Conservation (phyloP, 2,329 filamentous ascomycete species). For the Spiromastix sp. region DNA sequence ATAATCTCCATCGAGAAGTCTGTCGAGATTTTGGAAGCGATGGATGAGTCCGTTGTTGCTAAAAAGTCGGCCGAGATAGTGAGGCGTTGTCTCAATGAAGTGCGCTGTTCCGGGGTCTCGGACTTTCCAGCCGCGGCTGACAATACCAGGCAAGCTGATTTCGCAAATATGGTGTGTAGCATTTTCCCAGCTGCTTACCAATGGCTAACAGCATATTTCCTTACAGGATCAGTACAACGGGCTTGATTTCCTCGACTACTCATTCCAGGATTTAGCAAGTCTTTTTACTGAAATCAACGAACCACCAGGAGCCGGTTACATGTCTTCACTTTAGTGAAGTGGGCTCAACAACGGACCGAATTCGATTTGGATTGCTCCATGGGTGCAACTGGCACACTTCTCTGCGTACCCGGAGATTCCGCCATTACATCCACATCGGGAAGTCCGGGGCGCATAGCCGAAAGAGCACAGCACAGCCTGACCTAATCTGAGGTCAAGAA, state of each 20-base stretch:
- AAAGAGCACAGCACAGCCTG: too few relatives aligned
- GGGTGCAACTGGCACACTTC: too few relatives aligned
- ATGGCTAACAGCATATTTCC: neutral
- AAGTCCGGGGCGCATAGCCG: too few relatives aligned
- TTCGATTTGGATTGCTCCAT: too few relatives aligned
- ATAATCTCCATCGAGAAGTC: conserved; percentile 26
- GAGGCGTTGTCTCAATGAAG: conserved; percentile 18
- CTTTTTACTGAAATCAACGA: conserved; percentile 26
- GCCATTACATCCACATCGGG: too few relatives aligned
- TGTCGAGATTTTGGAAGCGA: conserved; percentile 30
- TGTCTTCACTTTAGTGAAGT: too few relatives aligned
- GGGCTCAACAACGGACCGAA: too few relatives aligned
- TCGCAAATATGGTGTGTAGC: conserved; percentile 4
- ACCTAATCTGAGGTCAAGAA: too few relatives aligned
- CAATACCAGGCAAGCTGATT: conserved; percentile 3
- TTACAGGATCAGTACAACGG: conserved; percentile 12
- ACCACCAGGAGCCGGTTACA: conserved; percentile 16
- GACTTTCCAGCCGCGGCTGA: conserved; percentile 10
- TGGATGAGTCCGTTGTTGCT: conserved; percentile 33
- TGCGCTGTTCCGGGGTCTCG: conserved; percentile 15
- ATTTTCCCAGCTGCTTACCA: too few relatives aligned
- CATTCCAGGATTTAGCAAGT: conserved; percentile 25
- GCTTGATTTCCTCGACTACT: conserved; percentile 28
- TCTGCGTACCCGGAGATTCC: too few relatives aligned
- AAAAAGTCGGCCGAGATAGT: conserved; percentile 29